phyloP scores from a whole-genome alignment of 805 yeast species.

The Zygoascus tannicola region DNA sequence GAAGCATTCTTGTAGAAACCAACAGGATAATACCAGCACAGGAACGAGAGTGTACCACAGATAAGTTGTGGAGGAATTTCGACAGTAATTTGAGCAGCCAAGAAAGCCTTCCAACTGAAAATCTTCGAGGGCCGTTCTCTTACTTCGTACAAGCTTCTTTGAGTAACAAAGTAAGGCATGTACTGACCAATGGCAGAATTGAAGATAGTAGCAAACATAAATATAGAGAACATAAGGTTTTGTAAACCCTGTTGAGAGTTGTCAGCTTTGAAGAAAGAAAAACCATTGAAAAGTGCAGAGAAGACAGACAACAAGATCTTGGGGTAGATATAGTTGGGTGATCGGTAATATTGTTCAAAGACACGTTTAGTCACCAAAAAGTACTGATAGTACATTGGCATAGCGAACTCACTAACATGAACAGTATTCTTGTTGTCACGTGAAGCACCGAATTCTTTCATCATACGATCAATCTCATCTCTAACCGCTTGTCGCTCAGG shows the following conservation, averaged over 20 bases:
- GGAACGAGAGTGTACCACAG: conserved; percentile 53
- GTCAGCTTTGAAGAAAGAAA: conserved; percentile 58
- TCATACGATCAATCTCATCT: conserved; percentile 51
- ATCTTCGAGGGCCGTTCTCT: conserved; percentile 68
- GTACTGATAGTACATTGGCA: conserved; percentile 35
- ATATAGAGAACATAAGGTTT: conserved; percentile 70
- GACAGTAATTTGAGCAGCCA: conserved; percentile 53
- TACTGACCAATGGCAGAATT: conserved; percentile 52
- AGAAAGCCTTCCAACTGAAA: conserved; percentile 55
- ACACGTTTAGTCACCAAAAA: conserved; percentile 42
- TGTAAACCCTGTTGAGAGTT: conserved; percentile 62
- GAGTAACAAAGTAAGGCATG: conserved; percentile 49
- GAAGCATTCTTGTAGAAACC: conserved; percentile 54
- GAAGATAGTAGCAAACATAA: conserved; percentile 54
- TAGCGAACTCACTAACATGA: conserved; percentile 33
- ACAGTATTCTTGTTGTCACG: conserved; percentile 29
- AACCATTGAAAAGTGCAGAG: conserved; percentile 55
- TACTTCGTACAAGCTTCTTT: conserved; percentile 58
- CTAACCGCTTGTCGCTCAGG: conserved; percentile 49
- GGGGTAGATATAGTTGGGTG: conserved; percentile 50
- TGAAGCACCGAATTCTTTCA: conserved; percentile 41
- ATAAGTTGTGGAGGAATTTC: conserved; percentile 59
- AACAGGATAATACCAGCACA: conserved; percentile 61
- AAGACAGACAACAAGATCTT: conserved; percentile 44
- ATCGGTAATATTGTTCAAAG: conserved; percentile 54